Conservation (phyloP, 2,329 filamentous ascomycete genomes). For the Colletotrichum spaethianum region DNA sequence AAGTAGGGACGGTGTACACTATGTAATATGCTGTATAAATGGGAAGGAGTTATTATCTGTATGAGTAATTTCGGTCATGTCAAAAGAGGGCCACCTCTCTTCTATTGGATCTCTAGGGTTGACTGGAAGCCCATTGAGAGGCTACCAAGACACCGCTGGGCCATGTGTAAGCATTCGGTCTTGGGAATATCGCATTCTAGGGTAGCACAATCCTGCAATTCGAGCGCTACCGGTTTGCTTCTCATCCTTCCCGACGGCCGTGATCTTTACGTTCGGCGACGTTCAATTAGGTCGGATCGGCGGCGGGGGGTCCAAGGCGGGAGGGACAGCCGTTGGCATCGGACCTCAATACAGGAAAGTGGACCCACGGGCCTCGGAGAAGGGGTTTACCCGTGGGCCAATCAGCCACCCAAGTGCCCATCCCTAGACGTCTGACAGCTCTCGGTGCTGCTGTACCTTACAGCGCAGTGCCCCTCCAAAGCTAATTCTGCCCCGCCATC, state of each 20-base stretch:
- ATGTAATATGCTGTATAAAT: constrained; percentile 21
- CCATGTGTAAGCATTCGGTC: background rate
- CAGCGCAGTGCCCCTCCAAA: constrained; percentile 41
- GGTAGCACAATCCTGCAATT: background rate
- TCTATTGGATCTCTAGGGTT: background rate
- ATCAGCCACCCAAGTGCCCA: constrained; percentile 12
- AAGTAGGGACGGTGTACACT: constrained; percentile 23
- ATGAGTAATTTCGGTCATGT: constrained; percentile 14
- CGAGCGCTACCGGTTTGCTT: too few species aligned
- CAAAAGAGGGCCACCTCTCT: background rate
- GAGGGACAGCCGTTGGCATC: too few species aligned
- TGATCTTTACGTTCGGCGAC: background rate
- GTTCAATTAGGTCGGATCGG: background rate
- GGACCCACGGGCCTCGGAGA: background rate
- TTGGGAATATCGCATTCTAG: background rate
- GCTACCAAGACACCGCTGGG: background rate
- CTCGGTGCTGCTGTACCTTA: constrained; percentile 27
- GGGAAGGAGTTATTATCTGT: constrained; percentile 21
- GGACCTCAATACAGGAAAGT: background rate
- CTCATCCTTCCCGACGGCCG: too few species aligned
- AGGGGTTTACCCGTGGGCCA: constrained; percentile 23
- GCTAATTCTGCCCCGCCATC: constrained; percentile 45
- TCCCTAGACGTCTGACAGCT: constrained; percentile 19
- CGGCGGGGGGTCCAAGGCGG: background rate
- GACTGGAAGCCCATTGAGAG: background rate